These are phyloP conservation scores for Cryptococcus sp. DNA, from an alignment of 1,284 basidiomycete genomes.

Conservation along the genomic window DNA sequence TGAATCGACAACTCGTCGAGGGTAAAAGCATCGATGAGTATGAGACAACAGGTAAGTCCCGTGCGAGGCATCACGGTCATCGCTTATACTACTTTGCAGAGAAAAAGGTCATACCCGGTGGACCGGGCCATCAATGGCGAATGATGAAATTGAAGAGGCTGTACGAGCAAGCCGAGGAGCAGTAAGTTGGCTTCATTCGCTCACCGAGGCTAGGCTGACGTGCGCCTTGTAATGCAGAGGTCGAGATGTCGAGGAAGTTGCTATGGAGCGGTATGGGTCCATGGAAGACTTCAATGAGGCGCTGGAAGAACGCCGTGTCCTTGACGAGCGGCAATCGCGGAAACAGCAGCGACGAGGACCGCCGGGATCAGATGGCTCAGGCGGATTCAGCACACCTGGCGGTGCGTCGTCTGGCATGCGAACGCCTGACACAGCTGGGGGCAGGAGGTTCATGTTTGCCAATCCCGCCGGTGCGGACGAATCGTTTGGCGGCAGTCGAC, in stretches of 20 bases:
- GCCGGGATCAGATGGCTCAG: conserved; percentile 26
- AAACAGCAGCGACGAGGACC: conserved; percentile 53
- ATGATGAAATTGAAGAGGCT: conserved; percentile 94
- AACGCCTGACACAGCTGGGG: conserved; percentile 52
- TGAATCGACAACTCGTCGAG: conserved; percentile 73
- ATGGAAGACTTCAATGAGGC: conserved; percentile 86
- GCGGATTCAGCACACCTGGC: conserved; percentile 65
- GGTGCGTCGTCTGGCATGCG: conserved; percentile 55
- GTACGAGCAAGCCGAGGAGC: conserved; percentile 86
- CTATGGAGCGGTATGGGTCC: conserved; percentile 81
- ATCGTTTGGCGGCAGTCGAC: conserved; percentile 42
- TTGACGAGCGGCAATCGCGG: conserved; percentile 75
- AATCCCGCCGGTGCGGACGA: conserved; percentile 25
- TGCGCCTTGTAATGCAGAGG: conserved; percentile 43
- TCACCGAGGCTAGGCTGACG: background rate
- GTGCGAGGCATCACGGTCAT: no score
- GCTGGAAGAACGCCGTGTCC: conserved; percentile 74
- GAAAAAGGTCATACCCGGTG: conserved; percentile 69
- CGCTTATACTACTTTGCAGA: conserved; percentile 16
- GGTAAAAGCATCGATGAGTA: conserved; percentile 64
- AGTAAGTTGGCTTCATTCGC: conserved; percentile 47
- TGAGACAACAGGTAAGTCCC: conserved; percentile 55
- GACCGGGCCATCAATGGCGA: conserved; percentile 91
- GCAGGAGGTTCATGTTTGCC: conserved; percentile 54
- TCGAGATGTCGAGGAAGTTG: conserved; percentile 74